Evolutionary conservation across 1,139 yeast species (phyloP).

Genomic region (Taiozyma sp.): DNA sequence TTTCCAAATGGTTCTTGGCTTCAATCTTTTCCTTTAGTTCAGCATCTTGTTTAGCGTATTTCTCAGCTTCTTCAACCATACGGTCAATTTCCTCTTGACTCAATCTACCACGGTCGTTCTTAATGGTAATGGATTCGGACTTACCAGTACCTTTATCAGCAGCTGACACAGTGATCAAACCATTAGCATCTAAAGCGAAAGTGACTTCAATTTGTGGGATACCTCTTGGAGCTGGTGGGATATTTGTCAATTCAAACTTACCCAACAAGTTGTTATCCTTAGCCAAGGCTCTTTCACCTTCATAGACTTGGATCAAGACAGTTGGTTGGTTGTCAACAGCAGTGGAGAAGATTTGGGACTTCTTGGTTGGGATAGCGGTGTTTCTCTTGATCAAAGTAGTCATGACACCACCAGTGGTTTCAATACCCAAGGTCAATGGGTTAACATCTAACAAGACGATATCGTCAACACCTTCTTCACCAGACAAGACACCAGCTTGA

Average conservation of each 20-base stretch:
- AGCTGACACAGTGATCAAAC: slow-evolving; percentile 90
- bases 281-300: slow-evolving; percentile 92
- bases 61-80: slow-evolving; percentile 93
- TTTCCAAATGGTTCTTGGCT: slow-evolving; percentile 82
- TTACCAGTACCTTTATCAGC: slow-evolving; percentile 95
- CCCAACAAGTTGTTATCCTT: slow-evolving; percentile 93
- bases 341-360: slow-evolving; percentile 87
- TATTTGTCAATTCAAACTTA: slow-evolving; percentile 88
- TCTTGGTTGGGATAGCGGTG: slow-evolving; percentile 91
- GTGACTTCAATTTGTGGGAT: slow-evolving; percentile 95
- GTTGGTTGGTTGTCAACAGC: slow-evolving; percentile 94
- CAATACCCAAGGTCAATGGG: slow-evolving; percentile 88
- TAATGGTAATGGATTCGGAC: slow-evolving; percentile 88
- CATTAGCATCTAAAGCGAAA: slow-evolving; percentile 88
- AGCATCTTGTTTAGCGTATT: slow-evolving; percentile 83
- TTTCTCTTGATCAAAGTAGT: slow-evolving; percentile 88
- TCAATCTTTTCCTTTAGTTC: slow-evolving; percentile 78
- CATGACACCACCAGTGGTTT: slow-evolving; percentile 95
- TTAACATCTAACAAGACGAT: slow-evolving; percentile 81
- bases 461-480: slow-evolving; percentile 78
- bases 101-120: slow-evolving; percentile 96
- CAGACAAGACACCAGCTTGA: slow-evolving; percentile 89
- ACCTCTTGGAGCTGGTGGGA: slow-evolving; percentile 96
- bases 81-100: slow-evolving; percentile 87
- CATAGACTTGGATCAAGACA: slow-evolving; percentile 86